Evolutionary conservation across 371 early-diverging fungal genomes (phyloP), one percentile per base, ranked within the genome.

Genomic region (Lichtheimia ramosa): DNA sequence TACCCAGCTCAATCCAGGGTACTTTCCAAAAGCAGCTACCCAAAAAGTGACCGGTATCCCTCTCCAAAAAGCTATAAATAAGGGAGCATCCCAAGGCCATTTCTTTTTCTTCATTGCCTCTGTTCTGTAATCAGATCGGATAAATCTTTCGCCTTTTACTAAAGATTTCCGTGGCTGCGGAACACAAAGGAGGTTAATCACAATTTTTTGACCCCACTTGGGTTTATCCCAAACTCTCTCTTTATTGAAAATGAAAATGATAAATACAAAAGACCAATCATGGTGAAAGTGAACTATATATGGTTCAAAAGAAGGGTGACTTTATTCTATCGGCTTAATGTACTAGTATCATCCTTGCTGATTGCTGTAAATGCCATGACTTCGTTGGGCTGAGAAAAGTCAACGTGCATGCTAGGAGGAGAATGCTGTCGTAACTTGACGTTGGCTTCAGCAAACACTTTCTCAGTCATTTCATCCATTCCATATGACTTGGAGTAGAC

Each of bases 401-500:
- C 46, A 8, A 21, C 46, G 5, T 57, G 51, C 59, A 79, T 82
- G 8, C 77, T 79, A 0, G 87, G 86, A 6, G 90, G 86, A 5
- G 85, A 76, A 69, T 92, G 88, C 70, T 95, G 93, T 51, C 93
- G 78, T 48, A 98, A 64, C 43, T 77, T 77, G 5, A 96, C 85
- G 1, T 88, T 85, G 0, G 95, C 98, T 56, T 91, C 91, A 34
- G 74, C 62, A 62, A 98, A 91, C 53, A 98, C 81, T 40, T 79
- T 74, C 10, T 84, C 81, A 1, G 96, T 92, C 71, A 91, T 68
- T 13, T 86, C 84, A 58, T 97, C 96, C 96, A 96, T 95, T 0
- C 92, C 88, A 58, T 98, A 98, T 4, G 88, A 75, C 60, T 84
- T 82, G 5, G 85, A 79, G 61, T 95, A 99, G 1, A 98, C 96